Conservation (phyloP, 164 flowering plant species). For the Paratinospora sagittata region DNA sequence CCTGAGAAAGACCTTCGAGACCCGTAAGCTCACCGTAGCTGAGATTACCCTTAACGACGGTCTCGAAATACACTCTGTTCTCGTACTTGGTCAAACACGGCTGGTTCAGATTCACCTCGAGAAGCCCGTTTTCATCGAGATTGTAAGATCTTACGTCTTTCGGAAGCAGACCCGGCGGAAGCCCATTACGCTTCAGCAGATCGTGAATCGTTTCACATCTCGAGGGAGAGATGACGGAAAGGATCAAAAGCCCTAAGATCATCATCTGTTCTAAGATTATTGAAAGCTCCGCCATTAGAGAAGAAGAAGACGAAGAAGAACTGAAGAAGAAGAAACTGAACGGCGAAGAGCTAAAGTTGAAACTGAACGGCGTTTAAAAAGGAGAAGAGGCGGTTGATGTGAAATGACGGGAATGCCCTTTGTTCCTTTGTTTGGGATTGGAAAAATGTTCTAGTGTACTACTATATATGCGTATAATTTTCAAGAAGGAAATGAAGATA, state of each 20-base stretch:
- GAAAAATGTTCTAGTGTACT: no score
- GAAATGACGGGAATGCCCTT: background rate
- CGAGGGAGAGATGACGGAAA: constrained; percentile 5
- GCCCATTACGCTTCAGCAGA: constrained; percentile 50
- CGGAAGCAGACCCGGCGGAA: constrained; percentile 73
- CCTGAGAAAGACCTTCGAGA: constrained; percentile 61
- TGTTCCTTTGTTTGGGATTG: no score
- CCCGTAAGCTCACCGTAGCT: constrained; percentile 64
- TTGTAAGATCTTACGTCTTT: constrained; percentile 55
- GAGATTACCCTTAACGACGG: constrained; percentile 61
- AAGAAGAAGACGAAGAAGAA: background rate
- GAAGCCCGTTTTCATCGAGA: constrained; percentile 38
- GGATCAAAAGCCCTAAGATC: constrained; percentile 5
- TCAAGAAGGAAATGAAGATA: no score
- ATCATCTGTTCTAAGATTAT: background rate
- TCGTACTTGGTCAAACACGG: constrained; percentile 77
- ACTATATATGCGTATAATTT: no score
- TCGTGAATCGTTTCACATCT: constrained; percentile 46
- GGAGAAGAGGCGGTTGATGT: background rate
- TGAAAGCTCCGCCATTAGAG: background rate
- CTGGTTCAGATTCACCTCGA: constrained; percentile 51
- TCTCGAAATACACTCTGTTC: constrained; percentile 59
- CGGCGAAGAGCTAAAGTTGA: background rate
- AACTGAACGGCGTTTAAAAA: background rate
- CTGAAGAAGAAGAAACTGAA: background rate